phyloP scores from a whole-genome alignment of 163 green algal genomes.

The Scenedesmus sp. region DNA sequence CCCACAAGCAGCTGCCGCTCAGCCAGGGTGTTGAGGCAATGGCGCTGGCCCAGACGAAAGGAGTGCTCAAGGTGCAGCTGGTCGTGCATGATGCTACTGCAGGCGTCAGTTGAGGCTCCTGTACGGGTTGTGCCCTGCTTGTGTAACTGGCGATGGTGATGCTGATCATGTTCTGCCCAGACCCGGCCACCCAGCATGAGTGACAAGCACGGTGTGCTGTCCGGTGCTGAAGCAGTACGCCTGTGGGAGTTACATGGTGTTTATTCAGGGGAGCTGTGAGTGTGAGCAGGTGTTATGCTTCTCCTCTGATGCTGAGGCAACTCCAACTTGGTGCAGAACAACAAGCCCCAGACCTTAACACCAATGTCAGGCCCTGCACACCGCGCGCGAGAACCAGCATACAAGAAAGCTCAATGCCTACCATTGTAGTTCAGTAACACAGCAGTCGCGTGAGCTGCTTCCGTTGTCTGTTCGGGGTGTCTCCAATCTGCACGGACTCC shows the following conservation, averaged over 20 bases:
- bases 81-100: neutral
- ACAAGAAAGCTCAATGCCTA: too few species aligned
- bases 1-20: constrained; percentile 59
- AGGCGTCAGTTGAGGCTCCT: neutral
- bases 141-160: too few species aligned
- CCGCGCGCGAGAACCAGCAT: neutral
- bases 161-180: too few species aligned
- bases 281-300: neutral
- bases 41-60: constrained; percentile 58
- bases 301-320: neutral
- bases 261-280: neutral
- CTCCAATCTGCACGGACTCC: neutral
- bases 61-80: constrained; percentile 76
- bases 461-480: neutral
- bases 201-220: too few species aligned
- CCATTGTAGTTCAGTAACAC: neutral
- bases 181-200: too few species aligned
- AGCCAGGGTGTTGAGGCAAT: constrained; percentile 64
- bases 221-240: too few species aligned
- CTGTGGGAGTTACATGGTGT: neutral
- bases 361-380: neutral
- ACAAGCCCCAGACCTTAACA: neutral
- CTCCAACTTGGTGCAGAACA: neutral
- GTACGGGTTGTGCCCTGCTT: neutral
- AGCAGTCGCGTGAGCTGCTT: neutral